Percentiles rank a stretch among this genome's conserved stretches.
Evolutionary conservation across 768 basidiomycete species (phyloP).

Genomic region (Boletus sensibilis): DNA sequence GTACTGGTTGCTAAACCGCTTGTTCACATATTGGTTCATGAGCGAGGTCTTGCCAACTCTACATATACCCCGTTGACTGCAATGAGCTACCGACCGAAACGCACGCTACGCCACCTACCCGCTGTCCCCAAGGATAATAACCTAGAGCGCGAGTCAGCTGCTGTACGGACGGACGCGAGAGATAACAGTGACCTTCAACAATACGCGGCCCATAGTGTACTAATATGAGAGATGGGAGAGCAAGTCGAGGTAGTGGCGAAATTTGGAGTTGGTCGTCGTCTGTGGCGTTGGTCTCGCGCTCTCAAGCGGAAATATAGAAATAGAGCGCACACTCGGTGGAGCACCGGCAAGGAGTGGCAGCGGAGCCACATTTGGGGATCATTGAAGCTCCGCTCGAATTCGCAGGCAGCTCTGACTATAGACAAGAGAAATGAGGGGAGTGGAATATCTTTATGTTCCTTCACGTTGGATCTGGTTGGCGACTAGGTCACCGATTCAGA

Average conservation of each 20-base stretch:
- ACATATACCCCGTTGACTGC: conserved; percentile 4
- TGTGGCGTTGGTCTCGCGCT: conserved; percentile 11
- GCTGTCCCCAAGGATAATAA: conserved; percentile 98
- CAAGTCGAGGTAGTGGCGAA: background rate
- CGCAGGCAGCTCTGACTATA: background rate
- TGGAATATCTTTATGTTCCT: conserved; percentile 1
- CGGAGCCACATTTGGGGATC: conserved; percentile 14
- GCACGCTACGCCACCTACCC: conserved; percentile 52
- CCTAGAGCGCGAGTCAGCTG: conserved; percentile 46
- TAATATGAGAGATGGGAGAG: background rate
- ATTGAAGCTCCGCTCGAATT: conserved; percentile 31
- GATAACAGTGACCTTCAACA: conserved; percentile 66
- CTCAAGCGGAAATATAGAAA: conserved; percentile 4
- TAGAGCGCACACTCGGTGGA: conserved; percentile 15
- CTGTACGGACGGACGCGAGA: background rate
- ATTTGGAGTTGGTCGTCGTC: conserved; percentile 1
- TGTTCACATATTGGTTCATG: conserved; percentile 99
- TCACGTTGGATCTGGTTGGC: conserved; percentile 4
- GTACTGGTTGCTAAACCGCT: conserved; percentile 99
- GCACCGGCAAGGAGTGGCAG: conserved; percentile 14
- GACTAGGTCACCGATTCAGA: conserved; percentile 4
- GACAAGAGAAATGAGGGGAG: background rate
- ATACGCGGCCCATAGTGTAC: conserved; percentile 72
- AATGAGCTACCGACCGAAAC: conserved; percentile 9
- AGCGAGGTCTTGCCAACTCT: conserved; percentile 99